A percentile compares a stretch with the other conserved stretches of the same genome.
These are phyloP conservation scores for Epichloe bromicola DNA, from an alignment of 2,329 filamentous ascomycete genomes.

Conservation along the genomic window DNA sequence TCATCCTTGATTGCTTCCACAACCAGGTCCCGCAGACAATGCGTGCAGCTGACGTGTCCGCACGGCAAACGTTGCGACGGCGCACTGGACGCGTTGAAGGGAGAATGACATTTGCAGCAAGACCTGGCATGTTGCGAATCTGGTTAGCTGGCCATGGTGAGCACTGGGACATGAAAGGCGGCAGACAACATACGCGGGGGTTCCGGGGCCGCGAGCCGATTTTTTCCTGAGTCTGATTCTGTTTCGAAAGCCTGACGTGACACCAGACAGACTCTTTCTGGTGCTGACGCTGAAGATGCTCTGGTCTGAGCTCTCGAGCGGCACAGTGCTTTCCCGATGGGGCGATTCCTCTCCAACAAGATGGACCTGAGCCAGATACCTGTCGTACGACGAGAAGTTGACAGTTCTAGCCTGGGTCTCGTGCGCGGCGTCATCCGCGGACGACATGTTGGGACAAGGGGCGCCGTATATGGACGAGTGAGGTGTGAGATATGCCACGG, in stretches of 20 bases:
- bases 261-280: slow-evolving; percentile 30
- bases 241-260: slow-evolving; percentile 31
- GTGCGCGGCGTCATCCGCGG: slow-evolving; percentile 4
- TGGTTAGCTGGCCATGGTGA: not conserved
- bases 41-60: slow-evolving; percentile 43
- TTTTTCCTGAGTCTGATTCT: slow-evolving; percentile 31
- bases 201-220: slow-evolving; percentile 18
- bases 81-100: slow-evolving; percentile 29
- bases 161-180: not conserved
- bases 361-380: slow-evolving; percentile 33
- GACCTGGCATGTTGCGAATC: slow-evolving; percentile 24
- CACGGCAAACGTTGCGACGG: slow-evolving; percentile 41
- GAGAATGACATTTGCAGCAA: slow-evolving; percentile 44
- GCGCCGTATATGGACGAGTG: slow-evolving; percentile 27
- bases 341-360: slow-evolving; percentile 30
- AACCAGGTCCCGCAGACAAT: slow-evolving; percentile 40
- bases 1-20: slow-evolving; percentile 42
- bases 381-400: slow-evolving; percentile 39
- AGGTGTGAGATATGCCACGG: slow-evolving; percentile 28
- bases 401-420: slow-evolving; percentile 24
- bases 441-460: slow-evolving; percentile 7
- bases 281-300: slow-evolving; percentile 33
- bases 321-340: slow-evolving; percentile 19
- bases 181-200: slow-evolving; percentile 20
- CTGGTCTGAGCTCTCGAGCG: slow-evolving; percentile 18